These are phyloP conservation scores for Aspergillus cristatus DNA, from an alignment of 495 filamentous ascomycete species.

Conservation along the genomic window DNA sequence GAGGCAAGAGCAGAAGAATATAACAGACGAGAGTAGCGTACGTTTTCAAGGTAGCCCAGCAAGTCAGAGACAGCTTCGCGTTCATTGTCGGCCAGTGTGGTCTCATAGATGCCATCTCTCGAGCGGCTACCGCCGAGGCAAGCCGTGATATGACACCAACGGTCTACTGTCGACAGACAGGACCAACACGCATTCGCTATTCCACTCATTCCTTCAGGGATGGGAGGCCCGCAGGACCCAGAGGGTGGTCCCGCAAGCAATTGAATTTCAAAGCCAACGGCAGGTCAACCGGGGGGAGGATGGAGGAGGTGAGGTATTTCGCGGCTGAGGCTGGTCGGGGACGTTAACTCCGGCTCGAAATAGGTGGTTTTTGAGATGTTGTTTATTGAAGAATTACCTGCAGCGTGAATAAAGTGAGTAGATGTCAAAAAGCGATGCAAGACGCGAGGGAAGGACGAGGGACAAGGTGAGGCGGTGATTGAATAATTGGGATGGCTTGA, in stretches of 20 bases:
- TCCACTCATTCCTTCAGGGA: constrained; percentile 27
- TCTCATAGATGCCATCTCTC: constrained; percentile 91
- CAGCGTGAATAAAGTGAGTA: no score
- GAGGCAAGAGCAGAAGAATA: background rate
- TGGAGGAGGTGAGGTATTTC: constrained; percentile 1
- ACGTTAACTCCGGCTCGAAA: no score
- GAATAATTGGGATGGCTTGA: background rate
- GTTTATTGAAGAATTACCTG: no score
- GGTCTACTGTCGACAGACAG: constrained; percentile 36
- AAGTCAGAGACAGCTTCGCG: constrained; percentile 95
- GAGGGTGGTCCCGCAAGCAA: constrained; percentile 17
- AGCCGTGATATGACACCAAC: constrained; percentile 40
- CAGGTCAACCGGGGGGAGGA: constrained; percentile 4
- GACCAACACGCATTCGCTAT: constrained; percentile 34
- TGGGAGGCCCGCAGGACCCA: constrained; percentile 24
- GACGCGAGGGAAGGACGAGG: background rate
- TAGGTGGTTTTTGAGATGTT: no score
- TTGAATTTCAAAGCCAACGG: constrained; percentile 9
- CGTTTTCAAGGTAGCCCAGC: constrained; percentile 91
- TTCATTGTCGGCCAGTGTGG: constrained; percentile 90
- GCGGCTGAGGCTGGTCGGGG: background rate
- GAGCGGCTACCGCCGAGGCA: constrained; percentile 60
- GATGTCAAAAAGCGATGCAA: background rate
- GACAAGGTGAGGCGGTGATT: background rate
- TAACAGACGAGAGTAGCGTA: constrained; percentile 33